Percentiles rank a stretch among this genome's conserved stretches.
Evolutionary conservation across 345 rosid genomes (phyloP).

Genomic region (Gossypium thurberi): DNA sequence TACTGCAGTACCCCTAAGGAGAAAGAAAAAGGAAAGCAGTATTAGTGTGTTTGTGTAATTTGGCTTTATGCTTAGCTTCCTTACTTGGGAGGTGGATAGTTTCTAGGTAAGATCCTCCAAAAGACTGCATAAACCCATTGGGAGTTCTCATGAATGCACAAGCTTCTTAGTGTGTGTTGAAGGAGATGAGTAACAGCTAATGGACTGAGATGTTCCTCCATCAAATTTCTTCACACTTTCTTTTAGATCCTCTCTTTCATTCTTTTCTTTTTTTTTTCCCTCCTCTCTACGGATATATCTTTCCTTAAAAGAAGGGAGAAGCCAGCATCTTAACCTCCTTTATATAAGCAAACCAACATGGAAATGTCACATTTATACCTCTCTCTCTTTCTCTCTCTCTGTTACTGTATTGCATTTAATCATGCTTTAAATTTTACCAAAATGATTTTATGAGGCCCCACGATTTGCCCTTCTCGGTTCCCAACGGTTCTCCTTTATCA

Average conservation of each 20-base stretch:
- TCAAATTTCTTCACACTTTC: conserved; percentile 19
- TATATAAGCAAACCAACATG: conserved; percentile 46
- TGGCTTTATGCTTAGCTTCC: conserved; percentile 10
- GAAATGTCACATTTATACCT: conserved; percentile 29
- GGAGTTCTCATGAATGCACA: conserved; percentile 78
- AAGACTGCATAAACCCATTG: conserved; percentile 99
- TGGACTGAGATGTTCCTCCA: conserved; percentile 85
- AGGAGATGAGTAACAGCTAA: conserved; percentile 93
- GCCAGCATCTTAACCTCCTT: conserved; percentile 41
- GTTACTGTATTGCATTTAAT: conserved; percentile 18
- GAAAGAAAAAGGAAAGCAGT: conserved; percentile 8
- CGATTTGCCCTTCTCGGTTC: conserved; percentile 21
- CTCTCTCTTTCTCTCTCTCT: neutral
- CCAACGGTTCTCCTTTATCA: conserved; percentile 20
- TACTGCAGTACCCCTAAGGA: neutral
- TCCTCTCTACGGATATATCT: conserved; percentile 13
- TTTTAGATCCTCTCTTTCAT: neutral
- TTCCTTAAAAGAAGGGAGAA: conserved; percentile 40
- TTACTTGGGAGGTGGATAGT: conserved; percentile 99
- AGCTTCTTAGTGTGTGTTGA: conserved; percentile 88
- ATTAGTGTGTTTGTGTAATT: neutral
- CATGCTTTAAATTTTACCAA: conserved; percentile 28
- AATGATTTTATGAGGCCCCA: conserved; percentile 36
- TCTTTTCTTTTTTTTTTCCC: neutral
- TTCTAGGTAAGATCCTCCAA: conserved; percentile 98